Conservation (phyloP, 1,284 basidiomycete species). For the Grifola frondosa region DNA sequence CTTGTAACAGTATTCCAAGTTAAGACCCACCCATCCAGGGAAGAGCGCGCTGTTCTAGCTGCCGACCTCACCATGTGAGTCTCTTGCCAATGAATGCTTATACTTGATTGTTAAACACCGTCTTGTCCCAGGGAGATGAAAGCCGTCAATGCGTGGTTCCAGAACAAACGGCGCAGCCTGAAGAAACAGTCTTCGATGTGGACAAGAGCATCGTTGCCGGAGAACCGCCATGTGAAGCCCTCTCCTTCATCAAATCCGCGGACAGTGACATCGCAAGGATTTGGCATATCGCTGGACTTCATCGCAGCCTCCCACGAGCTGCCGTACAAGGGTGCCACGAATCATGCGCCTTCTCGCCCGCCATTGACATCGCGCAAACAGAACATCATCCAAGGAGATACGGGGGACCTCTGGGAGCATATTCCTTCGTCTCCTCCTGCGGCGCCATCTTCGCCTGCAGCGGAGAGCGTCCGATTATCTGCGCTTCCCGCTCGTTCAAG, state of each 20-base stretch:
- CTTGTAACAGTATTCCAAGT: constrained; percentile 40
- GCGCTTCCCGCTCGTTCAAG: constrained; percentile 32
- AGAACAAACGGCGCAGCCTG: constrained; percentile 47
- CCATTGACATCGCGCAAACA: constrained; percentile 5
- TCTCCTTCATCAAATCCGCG: constrained; percentile 16
- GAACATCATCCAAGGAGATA: background rate
- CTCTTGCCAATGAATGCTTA: background rate
- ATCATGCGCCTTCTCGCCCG: constrained; percentile 6
- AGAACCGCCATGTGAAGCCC: constrained; percentile 27
- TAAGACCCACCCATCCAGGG: constrained; percentile 44
- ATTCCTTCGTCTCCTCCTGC: constrained; percentile 43
- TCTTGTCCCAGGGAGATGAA: constrained; percentile 40
- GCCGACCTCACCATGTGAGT: constrained; percentile 43
- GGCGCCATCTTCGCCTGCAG: constrained; percentile 36
- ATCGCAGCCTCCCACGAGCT: constrained; percentile 41
- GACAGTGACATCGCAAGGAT: constrained; percentile 22
- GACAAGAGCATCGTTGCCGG: constrained; percentile 27
- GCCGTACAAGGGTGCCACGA: constrained; percentile 19
- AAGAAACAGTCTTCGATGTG: constrained; percentile 38
- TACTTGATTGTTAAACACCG: too few relatives aligned
- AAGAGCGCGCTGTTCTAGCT: constrained; percentile 43
- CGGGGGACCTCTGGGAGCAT: constrained; percentile 38
- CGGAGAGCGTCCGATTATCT: constrained; percentile 31
- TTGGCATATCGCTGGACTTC: constrained; percentile 43
- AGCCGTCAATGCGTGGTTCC: constrained; percentile 51